phyloP scores from a whole-genome alignment of 1,284 basidiomycete genomes.

The Pyrrhoderma noxium region DNA sequence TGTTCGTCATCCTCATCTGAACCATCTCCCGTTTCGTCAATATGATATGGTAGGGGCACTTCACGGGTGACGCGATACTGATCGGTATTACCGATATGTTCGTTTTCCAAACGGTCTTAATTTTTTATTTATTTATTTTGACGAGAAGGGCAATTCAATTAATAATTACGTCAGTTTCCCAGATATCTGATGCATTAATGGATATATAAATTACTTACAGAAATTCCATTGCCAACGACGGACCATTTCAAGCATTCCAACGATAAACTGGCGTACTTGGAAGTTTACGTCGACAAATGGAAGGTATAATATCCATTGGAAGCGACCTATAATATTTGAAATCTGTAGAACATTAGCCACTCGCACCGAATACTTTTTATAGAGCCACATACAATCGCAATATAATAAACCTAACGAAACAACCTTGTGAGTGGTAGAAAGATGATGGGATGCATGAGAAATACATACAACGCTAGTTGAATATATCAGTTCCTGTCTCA shows the following conservation, averaged over 20 bases:
- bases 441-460: background rate
- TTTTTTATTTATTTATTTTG: background rate
- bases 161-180: background rate
- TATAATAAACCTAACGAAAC: slow-evolving; percentile 56
- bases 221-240: slow-evolving; percentile 91
- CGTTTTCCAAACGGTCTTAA: slow-evolving; percentile 75
- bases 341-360: slow-evolving; percentile 33
- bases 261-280: slow-evolving; percentile 60
- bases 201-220: slow-evolving; percentile 41
- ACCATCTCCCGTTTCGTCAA: slow-evolving; percentile 39
- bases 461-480: slow-evolving; percentile 51
- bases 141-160: slow-evolving; percentile 3
- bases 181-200: background rate
- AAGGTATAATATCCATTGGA: slow-evolving; percentile 79
- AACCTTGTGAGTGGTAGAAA: slow-evolving; percentile 2
- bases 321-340: slow-evolving; percentile 70
- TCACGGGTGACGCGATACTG: slow-evolving; percentile 79
- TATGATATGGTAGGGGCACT: slow-evolving; percentile 66
- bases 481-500: slow-evolving; percentile 75
- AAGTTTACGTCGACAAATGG: slow-evolving; percentile 44
- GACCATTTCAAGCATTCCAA: slow-evolving; percentile 69
- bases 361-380: background rate
- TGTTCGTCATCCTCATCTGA: slow-evolving; percentile 30
- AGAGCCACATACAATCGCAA: slow-evolving; percentile 49
- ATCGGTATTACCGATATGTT: slow-evolving; percentile 80